Conservation (phyloP, 1,139 yeast species). For the Zygosaccharomyces pseudobailii region DNA sequence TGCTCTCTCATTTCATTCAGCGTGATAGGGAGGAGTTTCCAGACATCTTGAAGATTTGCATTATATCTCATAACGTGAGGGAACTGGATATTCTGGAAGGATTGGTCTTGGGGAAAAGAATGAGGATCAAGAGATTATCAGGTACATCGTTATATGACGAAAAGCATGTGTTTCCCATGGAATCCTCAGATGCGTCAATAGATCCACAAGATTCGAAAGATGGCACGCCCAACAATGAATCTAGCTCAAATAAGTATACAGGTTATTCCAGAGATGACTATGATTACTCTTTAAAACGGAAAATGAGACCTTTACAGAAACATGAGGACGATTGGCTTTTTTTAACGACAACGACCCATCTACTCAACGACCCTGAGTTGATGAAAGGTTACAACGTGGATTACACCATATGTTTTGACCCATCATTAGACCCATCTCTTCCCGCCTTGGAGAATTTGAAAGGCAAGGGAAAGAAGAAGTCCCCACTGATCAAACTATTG, state of each 20-base stretch:
- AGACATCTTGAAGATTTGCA: slow-evolving; percentile 35
- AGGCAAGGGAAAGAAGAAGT: slow-evolving; percentile 14
- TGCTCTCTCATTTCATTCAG: slow-evolving; percentile 38
- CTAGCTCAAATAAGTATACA: slow-evolving; percentile 39
- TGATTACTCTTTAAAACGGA: slow-evolving; percentile 35
- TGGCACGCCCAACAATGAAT: slow-evolving; percentile 20
- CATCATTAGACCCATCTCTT: slow-evolving; percentile 42
- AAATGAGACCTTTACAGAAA: slow-evolving; percentile 7
- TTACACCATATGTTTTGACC: slow-evolving; percentile 57
- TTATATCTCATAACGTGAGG: slow-evolving; percentile 59
- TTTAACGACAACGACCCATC: slow-evolving; percentile 41
- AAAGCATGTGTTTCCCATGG: slow-evolving; percentile 18
- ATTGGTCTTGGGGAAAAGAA: slow-evolving; percentile 53
- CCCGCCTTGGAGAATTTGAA: slow-evolving; percentile 28
- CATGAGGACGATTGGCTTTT: slow-evolving; percentile 35
- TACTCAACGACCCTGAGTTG: slow-evolving; percentile 31
- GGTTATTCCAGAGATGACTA: slow-evolving; percentile 37
- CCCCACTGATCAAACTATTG: slow-evolving; percentile 42
- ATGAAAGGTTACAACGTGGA: slow-evolving; percentile 37
- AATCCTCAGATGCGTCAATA: slow-evolving; percentile 3
- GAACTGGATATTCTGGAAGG: slow-evolving; percentile 72
- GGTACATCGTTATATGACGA: slow-evolving; percentile 54
- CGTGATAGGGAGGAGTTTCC: slow-evolving; percentile 17
- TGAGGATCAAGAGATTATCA: slow-evolving; percentile 55
- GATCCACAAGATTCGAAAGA: slow-evolving; percentile 12